Evolutionary conservation across 1,284 basidiomycete genomes (phyloP), one percentile per base, ranked within the genome.

Genomic region (Malassezia yamatoensis): DNA sequence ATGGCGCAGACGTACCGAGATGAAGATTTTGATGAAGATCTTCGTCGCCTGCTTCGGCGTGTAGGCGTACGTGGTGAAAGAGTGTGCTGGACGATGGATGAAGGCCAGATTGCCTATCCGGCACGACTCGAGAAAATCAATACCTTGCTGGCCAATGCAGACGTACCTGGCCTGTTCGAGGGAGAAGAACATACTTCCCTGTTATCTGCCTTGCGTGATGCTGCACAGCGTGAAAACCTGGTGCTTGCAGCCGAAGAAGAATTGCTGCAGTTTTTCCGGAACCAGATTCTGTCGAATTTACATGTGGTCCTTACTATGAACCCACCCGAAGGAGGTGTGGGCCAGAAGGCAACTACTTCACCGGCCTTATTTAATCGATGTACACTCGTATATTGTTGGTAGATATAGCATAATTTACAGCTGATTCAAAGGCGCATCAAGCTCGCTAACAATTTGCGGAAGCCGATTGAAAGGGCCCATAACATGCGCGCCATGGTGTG

Each of bases 71-170:
- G 96, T 74, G 91, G 90, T 65, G 94, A 99, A 77, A 96, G 96
- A 78, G 87, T 99, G 39, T 96, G 90, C 74, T 99, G 98, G 81
- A 96, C 98, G 77, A 96, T 99, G 41, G 94, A 99, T 76, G 94
- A 99, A 76, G 94, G 90, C 1, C 98, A 99, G 70, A 91, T 98
- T 29, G 84, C 96, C 37, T 93, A 98, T 75, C 90, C 94, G 5
- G 94, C 94, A 53, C 96, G 98, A 80, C 79, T 99, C 59, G 94
- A 99, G 75, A 84, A 94, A 34, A 96, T 99, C 90, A 99, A 99
- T 76, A 99, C 66, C n/a, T 82, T 99, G 4, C 82, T 99, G 12
- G 96, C 94, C 38, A 99, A 99, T 69, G 93, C 93, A n/a, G 94
- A 99, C 76, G 93, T 99, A 15, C 94, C 94, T 0, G 94, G 96